Conservation (phyloP, 768 basidiomycete genomes). For the Mycena capillaripes region DNA sequence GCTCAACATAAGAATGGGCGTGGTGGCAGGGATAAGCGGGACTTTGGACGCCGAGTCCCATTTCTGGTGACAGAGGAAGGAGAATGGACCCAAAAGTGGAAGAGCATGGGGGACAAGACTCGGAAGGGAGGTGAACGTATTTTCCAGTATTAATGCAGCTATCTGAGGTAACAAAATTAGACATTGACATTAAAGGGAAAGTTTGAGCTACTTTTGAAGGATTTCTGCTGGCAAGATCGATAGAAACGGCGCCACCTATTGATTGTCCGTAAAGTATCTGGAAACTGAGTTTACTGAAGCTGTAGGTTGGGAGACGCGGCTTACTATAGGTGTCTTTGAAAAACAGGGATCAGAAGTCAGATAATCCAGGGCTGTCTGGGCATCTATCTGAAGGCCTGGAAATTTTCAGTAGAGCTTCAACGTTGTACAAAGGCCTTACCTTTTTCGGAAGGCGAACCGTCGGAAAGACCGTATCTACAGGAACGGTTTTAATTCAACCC, state of each 20-base stretch:
- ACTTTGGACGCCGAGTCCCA: slow-evolving; percentile 87
- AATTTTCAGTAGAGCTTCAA: background rate
- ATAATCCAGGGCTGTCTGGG: slow-evolving; percentile 87
- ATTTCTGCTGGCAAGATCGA: slow-evolving; percentile 88
- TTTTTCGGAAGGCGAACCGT: slow-evolving; percentile 89
- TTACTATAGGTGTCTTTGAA: slow-evolving; percentile 76
- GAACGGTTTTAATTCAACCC: slow-evolving; percentile 3
- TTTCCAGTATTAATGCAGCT: slow-evolving; percentile 87
- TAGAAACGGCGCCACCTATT: slow-evolving; percentile 93
- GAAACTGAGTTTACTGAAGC: background rate
- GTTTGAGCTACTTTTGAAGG: slow-evolving; percentile 65
- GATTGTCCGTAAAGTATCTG: slow-evolving; percentile 88
- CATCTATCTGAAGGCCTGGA: slow-evolving; percentile 86
- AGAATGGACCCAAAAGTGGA: slow-evolving; percentile 78
- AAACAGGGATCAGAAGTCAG: slow-evolving; percentile 74
- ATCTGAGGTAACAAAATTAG: too few species aligned
- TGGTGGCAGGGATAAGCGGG: slow-evolving; percentile 69
- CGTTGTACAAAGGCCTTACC: slow-evolving; percentile 57
- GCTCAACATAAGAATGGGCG: slow-evolving; percentile 87
- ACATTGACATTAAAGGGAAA: slow-evolving; percentile 50
- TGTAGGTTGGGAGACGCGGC: slow-evolving; percentile 37
- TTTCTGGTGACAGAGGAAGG: slow-evolving; percentile 88
- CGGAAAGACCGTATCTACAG: slow-evolving; percentile 86
- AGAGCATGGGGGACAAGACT: slow-evolving; percentile 85
- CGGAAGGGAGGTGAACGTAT: slow-evolving; percentile 91